These are phyloP conservation scores for Pascua guehoae DNA, from an alignment of 1,284 basidiomycete species.

Conservation along the genomic window DNA sequence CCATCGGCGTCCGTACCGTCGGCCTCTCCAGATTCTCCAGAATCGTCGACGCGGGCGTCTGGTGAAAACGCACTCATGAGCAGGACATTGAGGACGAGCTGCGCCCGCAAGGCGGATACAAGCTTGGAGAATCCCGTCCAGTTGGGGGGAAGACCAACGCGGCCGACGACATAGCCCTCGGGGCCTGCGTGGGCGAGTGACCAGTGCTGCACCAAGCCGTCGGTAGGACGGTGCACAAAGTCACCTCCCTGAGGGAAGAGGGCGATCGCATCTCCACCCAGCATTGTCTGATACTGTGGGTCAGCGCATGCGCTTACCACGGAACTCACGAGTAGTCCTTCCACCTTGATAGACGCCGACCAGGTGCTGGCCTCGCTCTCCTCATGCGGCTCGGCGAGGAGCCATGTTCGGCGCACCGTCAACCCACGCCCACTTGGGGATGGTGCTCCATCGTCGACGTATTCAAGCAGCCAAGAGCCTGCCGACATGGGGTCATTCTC, in stretches of 20 bases:
- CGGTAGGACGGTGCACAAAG: conserved; percentile 21
- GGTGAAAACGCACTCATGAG: conserved; percentile 17
- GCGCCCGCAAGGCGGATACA: conserved; percentile 23
- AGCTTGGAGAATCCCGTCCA: conserved; percentile 15
- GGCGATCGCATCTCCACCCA: conserved; percentile 4
- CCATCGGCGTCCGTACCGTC: conserved; percentile 3
- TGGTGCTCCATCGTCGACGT: conserved; percentile 6
- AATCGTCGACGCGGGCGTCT: neutral
- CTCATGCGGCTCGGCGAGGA: conserved; percentile 8
- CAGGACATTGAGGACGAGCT: conserved; percentile 31
- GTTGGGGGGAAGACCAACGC: conserved; percentile 22
- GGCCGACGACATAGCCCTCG: conserved; percentile 34
- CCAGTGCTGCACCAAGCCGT: conserved; percentile 33
- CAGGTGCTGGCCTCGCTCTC: conserved; percentile 12
- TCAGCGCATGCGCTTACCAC: too few relatives aligned
- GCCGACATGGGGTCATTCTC: neutral
- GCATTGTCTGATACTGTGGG: conserved; percentile 8
- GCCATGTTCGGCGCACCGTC: conserved; percentile 33
- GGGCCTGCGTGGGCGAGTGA: conserved; percentile 34
- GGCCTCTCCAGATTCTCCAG: neutral
- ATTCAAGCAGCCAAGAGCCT: conserved; percentile 15
- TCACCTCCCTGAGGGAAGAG: conserved; percentile 30
- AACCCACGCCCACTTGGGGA: conserved; percentile 17
- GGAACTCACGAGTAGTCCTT: conserved; percentile 35
- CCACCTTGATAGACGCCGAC: conserved; percentile 26